Evolutionary conservation across 805 yeast genomes (phyloP).

Genomic region (Candida dendrica): DNA sequence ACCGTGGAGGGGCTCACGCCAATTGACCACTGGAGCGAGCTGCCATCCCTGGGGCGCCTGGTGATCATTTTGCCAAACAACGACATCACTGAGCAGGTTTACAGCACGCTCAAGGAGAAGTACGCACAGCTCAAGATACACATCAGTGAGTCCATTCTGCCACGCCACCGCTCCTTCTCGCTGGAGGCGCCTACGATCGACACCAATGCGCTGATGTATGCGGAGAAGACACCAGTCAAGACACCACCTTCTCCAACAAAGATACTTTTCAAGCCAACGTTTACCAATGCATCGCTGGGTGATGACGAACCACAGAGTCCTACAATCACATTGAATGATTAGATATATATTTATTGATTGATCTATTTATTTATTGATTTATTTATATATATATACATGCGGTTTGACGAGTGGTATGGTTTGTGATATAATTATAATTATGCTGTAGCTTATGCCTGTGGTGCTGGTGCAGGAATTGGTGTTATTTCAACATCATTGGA

Average conservation of each 20-base stretch:
- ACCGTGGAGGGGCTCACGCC: slow-evolving; percentile 3
- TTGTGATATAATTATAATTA: not conserved
- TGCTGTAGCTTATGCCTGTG: not conserved
- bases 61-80: slow-evolving; percentile 28
- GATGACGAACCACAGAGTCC: not conserved
- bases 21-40: slow-evolving; percentile 25
- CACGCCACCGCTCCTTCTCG: slow-evolving; percentile 21
- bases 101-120: slow-evolving; percentile 11
- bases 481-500: slow-evolving; percentile 17
- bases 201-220: slow-evolving; percentile 12
- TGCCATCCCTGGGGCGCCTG: slow-evolving; percentile 34
- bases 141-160: slow-evolving; percentile 26
- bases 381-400: not conserved
- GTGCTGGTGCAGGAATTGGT: slow-evolving; percentile 11
- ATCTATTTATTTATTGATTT: not conserved
- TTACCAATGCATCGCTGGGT: not conserved
- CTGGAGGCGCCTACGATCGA: slow-evolving; percentile 14
- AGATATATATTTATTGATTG: not conserved
- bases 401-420: not conserved
- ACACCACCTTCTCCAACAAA: not conserved
- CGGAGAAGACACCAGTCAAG: slow-evolving; percentile 7
- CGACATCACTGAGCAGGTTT: slow-evolving; percentile 17
- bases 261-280: slow-evolving; percentile 1
- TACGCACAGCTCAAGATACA: slow-evolving; percentile 18
- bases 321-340: not conserved